Percentiles rank a stretch among this genome's conserved stretches.
These are phyloP conservation scores for Cytospora leucostoma DNA, from an alignment of 2,329 filamentous ascomycete species.

Conservation along the genomic window DNA sequence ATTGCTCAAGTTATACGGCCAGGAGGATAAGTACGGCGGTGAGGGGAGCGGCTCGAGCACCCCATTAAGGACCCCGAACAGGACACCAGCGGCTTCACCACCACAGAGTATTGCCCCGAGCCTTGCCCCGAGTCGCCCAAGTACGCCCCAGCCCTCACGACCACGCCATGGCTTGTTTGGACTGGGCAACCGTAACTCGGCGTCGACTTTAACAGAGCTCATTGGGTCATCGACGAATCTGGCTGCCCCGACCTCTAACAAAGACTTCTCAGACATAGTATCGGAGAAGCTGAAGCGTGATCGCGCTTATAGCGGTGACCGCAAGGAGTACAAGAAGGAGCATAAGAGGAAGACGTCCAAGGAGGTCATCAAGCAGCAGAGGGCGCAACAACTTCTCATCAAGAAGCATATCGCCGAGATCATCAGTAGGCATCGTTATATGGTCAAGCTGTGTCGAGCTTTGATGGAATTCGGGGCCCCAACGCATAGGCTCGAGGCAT, in stretches of 20 bases:
- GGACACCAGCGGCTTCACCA: constrained; percentile 45
- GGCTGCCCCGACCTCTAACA: constrained; percentile 47
- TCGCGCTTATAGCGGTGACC: constrained; percentile 28
- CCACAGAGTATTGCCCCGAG: constrained; percentile 40
- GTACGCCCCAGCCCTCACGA: constrained; percentile 35
- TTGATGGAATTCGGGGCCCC: constrained; percentile 90
- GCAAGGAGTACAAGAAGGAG: constrained; percentile 30
- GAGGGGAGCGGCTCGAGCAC: constrained; percentile 46
- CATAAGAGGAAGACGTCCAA: constrained; percentile 28
- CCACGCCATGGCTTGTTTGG: constrained; percentile 42
- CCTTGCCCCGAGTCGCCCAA: constrained; percentile 39
- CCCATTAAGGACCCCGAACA: constrained; percentile 43
- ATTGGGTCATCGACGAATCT: constrained; percentile 57
- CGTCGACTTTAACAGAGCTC: constrained; percentile 51
- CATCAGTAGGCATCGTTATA: constrained; percentile 77
- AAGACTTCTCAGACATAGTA: constrained; percentile 43
- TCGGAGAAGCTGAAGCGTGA: constrained; percentile 31
- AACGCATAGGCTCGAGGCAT: constrained; percentile 88
- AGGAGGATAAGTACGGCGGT: constrained; percentile 41
- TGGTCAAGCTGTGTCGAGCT: constrained; percentile 80
- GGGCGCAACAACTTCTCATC: constrained; percentile 44
- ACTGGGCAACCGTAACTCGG: constrained; percentile 47
- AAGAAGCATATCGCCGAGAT: constrained; percentile 66
- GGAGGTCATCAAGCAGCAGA: constrained; percentile 29
- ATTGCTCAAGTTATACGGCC: constrained; percentile 69